Evolutionary conservation across 106 monocot genomes (phyloP).

Genomic region (Dioscorea alata): DNA sequence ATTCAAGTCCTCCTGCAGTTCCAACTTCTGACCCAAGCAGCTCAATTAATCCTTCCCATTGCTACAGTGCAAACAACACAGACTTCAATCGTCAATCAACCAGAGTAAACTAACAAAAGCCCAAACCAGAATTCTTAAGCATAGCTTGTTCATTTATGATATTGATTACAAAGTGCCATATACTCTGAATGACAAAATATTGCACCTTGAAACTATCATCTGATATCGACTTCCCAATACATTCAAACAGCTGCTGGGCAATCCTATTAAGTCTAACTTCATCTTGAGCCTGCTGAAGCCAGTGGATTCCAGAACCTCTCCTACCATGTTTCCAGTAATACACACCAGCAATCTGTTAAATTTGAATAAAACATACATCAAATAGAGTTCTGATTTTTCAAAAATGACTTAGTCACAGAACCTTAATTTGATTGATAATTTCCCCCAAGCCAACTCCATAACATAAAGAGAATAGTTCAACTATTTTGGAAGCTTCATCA

Average conservation of each 20-base stretch:
- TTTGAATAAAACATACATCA: background rate
- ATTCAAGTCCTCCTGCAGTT: constrained; percentile 80
- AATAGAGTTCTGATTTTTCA: no score
- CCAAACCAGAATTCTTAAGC: no score
- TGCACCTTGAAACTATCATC: constrained; percentile 83
- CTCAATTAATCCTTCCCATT: constrained; percentile 97
- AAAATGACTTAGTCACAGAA: no score
- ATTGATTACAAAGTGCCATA: background rate
- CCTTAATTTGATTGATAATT: no score
- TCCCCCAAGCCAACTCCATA: no score
- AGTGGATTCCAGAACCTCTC: constrained; percentile 84
- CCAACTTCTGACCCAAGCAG: constrained; percentile 81
- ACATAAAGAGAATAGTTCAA: no score
- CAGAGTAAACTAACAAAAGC: no score
- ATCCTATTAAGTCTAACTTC: constrained; percentile 74
- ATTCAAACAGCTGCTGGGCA: constrained; percentile 81
- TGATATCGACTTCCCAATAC: constrained; percentile 79
- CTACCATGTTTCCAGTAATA: constrained; percentile 95
- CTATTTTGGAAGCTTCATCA: no score
- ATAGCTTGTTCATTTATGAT: no score
- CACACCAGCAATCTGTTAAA: constrained; percentile 75
- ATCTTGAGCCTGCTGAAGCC: constrained; percentile 91
- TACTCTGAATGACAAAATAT: constrained; percentile 1
- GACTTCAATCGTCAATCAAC: background rate
- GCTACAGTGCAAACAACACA: constrained; percentile 33